Conservation (phyloP, 2,329 filamentous ascomycete genomes). For the Fusarium newnesense region DNA sequence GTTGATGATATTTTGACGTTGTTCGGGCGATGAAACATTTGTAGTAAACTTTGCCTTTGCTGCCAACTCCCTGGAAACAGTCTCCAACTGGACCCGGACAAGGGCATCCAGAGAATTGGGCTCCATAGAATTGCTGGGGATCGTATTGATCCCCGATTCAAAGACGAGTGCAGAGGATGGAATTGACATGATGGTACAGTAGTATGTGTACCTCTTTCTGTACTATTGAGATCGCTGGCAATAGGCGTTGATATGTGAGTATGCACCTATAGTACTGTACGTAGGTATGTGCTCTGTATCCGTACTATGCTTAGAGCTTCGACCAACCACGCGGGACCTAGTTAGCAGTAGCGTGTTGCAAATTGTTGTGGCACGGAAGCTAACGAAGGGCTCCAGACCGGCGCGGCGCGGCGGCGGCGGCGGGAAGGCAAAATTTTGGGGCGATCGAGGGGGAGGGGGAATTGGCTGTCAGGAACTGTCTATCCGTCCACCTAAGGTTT, state of each 20-base stretch:
- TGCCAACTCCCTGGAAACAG: conserved; percentile 40
- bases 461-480: conserved; percentile 13
- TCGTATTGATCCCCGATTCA: conserved; percentile 43
- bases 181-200: conserved; percentile 40
- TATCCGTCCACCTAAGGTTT: conserved; percentile 25
- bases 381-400: conserved; percentile 38
- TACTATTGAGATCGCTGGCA: conserved; percentile 29
- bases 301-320: conserved; percentile 26
- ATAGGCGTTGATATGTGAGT: conserved; percentile 22
- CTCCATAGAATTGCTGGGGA: conserved; percentile 23
- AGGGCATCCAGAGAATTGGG: conserved; percentile 42
- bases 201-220: conserved; percentile 18
- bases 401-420: conserved; percentile 38
- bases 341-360: conserved; percentile 37
- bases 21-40: conserved; percentile 11
- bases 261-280: conserved; percentile 13
- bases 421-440: conserved; percentile 38
- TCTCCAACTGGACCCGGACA: conserved; percentile 44
- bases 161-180: conserved; percentile 44
- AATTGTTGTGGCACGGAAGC: conserved; percentile 41
- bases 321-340: conserved; percentile 44
- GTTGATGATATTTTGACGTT: conserved; percentile 45
- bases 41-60: conserved; percentile 23
- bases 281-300: conserved; percentile 27
- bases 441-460: conserved; percentile 21